Percentiles rank a stretch among this genome's conserved stretches.
Evolutionary conservation across 768 basidiomycete genomes (phyloP).

Genomic region (Pleurotus eryngii): DNA sequence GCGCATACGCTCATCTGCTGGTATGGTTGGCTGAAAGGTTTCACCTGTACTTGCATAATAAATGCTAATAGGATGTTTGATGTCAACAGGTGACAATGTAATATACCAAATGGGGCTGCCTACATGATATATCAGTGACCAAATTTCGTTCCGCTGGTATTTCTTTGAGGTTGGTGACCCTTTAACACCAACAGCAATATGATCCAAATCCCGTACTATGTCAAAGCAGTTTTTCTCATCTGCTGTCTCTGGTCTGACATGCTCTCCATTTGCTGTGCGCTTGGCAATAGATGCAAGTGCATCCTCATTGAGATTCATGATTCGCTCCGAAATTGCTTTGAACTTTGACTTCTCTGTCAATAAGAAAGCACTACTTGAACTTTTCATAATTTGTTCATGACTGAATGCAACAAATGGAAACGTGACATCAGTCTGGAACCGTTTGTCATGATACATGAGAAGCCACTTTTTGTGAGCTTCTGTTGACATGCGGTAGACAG

Average conservation of each 20-base stretch:
- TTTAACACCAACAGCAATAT: constrained; percentile 26
- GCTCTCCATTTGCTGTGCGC: constrained; percentile 20
- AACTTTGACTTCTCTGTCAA: constrained; percentile 24
- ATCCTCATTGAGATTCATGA: constrained; percentile 18
- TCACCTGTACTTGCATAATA: neutral
- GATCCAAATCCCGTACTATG: constrained; percentile 30
- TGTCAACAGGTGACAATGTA: no score
- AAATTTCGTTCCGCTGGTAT: neutral
- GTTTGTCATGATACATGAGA: constrained; percentile 22
- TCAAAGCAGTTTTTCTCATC: constrained; percentile 32
- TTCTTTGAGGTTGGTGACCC: constrained; percentile 16
- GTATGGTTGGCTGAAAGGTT: neutral
- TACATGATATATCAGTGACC: neutral
- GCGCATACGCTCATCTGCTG: neutral
- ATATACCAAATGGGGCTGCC: no score
- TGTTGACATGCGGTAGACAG: constrained; percentile 11
- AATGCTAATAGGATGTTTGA: neutral
- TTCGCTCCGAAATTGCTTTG: constrained; percentile 16
- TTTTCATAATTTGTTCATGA: constrained; percentile 24
- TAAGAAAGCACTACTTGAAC: constrained; percentile 22
- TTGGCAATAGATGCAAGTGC: constrained; percentile 16
- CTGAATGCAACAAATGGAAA: no score
- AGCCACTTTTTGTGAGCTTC: constrained; percentile 21
- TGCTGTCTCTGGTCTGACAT: constrained; percentile 21
- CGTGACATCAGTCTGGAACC: no score